Evolutionary conservation across 192 early-diverging fungal genomes (phyloP).

Genomic region (Gigaspora rosea): DNA sequence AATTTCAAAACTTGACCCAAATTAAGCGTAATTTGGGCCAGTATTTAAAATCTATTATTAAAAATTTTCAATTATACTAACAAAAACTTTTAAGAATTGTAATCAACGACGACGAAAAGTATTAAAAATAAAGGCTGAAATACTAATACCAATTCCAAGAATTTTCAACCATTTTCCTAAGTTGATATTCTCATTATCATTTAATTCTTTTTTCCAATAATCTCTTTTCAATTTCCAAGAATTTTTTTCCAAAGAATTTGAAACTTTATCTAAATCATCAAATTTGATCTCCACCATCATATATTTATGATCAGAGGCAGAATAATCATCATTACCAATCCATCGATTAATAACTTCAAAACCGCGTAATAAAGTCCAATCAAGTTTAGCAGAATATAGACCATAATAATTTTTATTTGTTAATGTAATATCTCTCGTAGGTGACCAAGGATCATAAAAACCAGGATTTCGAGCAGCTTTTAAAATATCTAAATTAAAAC

Average conservation of each 20-base stretch:
- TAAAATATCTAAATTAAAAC: slow-evolving; percentile 48
- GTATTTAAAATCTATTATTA: too few species aligned
- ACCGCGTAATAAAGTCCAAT: slow-evolving; percentile 69
- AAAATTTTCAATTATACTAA: too few species aligned
- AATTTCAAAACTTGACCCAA: too few species aligned
- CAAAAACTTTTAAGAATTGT: too few species aligned
- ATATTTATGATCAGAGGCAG: slow-evolving; percentile 72
- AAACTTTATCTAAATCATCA: slow-evolving; percentile 25
- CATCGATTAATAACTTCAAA: slow-evolving; percentile 50
- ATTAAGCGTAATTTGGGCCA: too few species aligned
- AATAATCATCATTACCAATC: slow-evolving; percentile 68
- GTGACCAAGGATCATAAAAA: slow-evolving; percentile 74
- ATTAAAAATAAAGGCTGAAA: neutral
- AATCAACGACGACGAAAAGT: too few species aligned
- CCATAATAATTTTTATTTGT: slow-evolving; percentile 62
- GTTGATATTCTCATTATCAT: neutral
- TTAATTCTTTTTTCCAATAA: neutral
- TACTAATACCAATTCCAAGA: neutral
- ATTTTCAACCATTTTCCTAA: neutral
- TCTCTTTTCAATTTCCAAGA: neutral
- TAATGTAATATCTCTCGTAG: slow-evolving; percentile 62
- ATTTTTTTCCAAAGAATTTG: neutral
- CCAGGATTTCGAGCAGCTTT: slow-evolving; percentile 66
- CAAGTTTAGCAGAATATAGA: slow-evolving; percentile 70
- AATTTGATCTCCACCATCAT: slow-evolving; percentile 58